Evolutionary conservation across 2,329 filamentous ascomycete genomes (phyloP), one percentile per base, ranked within the genome.

Genomic region (Xylariaceae sp.): DNA sequence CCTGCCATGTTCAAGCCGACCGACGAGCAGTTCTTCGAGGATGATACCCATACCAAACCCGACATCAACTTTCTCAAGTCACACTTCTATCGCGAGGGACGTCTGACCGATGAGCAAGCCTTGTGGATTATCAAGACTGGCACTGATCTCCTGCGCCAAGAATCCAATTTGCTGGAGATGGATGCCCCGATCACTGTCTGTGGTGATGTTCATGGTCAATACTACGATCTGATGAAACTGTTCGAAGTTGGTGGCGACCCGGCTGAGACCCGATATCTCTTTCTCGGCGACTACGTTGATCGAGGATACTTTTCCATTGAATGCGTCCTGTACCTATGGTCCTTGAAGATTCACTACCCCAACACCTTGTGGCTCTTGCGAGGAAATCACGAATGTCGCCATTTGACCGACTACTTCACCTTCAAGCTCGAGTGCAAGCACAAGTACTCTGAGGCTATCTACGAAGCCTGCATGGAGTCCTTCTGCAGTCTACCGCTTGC

Each of bases 371-470:
- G 93, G 93, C 77, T 98, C 55, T 80, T 98, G 54, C 87, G 93
- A 59, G 93, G 93, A 54, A 98, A 98, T 69, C 93, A 98, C 71
- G 93, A 98, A 71, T 98, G 93, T 68, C 85, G 93, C 60, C 93
- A 98, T 73, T 78, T 98, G 77, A 98, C 93, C 43, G 93, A 98
- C 64, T 98, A 98, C 76, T 98, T 98, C 71, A 98, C 93, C 47
- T 98, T 98, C 76, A 97, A 98, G 76, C 83, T 98, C 44, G 93
- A 98, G 68, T 98, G 93, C 78, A 96, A 95, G 73, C 93, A 98
- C 79, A 98, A 98, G 68, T 98, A 98, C 71, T 95, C 89, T 26
- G 93, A 97, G 71, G 79, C 79, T 50, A 79, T 98, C 45, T 98
- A 98, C 65, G 91, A 98, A 61, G 91, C 93, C 43, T 97, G 93